These are phyloP conservation scores for Globisporangium nodosum DNA, from an alignment of 352 stramenopile genomes.

Conservation along the genomic window DNA sequence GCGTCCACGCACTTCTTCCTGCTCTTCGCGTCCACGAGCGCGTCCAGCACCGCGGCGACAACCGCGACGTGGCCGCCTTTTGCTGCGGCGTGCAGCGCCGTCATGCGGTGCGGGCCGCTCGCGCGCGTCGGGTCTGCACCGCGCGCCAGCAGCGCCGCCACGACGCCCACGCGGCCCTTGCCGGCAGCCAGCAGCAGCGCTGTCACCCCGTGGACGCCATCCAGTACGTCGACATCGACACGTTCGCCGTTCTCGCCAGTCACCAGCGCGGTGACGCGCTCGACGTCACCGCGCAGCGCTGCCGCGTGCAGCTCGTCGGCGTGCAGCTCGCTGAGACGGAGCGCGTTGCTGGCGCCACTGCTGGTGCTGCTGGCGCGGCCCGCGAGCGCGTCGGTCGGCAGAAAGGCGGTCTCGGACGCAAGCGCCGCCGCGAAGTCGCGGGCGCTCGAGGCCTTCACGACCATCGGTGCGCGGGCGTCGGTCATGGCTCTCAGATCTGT, in stretches of 20 bases:
- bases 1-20: not conserved
- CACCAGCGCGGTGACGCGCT: slow-evolving; percentile 7
- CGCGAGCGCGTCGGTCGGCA: slow-evolving; percentile 8
- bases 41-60: slow-evolving; percentile 1
- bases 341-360: not conserved
- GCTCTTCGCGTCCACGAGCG: not conserved
- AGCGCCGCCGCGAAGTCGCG: slow-evolving; percentile 13
- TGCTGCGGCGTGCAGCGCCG: slow-evolving; percentile 11
- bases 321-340: slow-evolving; percentile 9
- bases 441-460: slow-evolving; percentile 11
- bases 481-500: not conserved
- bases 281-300: slow-evolving; percentile 7
- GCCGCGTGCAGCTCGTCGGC: slow-evolving; percentile 10
- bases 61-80: slow-evolving; percentile 9
- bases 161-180: slow-evolving; percentile 8
- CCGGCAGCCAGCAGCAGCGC: slow-evolving; percentile 14
- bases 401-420: slow-evolving; percentile 9
- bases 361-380: not conserved
- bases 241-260: slow-evolving; percentile 4
- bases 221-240: slow-evolving; percentile 9
- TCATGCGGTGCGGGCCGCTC: slow-evolving; percentile 8
- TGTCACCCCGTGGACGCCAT: slow-evolving; percentile 7
- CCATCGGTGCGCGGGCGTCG: slow-evolving; percentile 1
- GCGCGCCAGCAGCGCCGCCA: slow-evolving; percentile 9
- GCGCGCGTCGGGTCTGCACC: slow-evolving; percentile 7